These are phyloP conservation scores for Kurtzmaniella quercitrusa DNA, from an alignment of 1,139 yeast species.

Conservation along the genomic window DNA sequence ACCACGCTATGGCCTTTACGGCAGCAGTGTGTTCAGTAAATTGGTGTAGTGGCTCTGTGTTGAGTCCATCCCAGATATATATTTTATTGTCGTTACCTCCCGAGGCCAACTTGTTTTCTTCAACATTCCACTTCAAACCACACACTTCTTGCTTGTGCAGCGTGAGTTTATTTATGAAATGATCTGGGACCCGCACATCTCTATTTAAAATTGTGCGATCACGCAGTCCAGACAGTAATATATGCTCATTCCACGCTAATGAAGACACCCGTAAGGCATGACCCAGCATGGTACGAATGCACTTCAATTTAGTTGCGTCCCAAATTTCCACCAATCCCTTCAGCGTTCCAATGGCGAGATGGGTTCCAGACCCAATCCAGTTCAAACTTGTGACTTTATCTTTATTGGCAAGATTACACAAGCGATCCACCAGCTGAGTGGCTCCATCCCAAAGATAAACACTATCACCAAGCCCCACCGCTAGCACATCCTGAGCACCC, in stretches of 20 bases:
- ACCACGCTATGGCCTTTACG: conserved; percentile 95
- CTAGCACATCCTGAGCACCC: conserved; percentile 87
- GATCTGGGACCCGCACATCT: conserved; percentile 87
- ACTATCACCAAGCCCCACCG: conserved; percentile 85
- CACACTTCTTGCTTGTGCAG: conserved; percentile 93
- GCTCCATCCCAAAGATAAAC: conserved; percentile 92
- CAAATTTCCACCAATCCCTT: conserved; percentile 89
- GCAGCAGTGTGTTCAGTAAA: conserved; percentile 91
- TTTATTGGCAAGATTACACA: conserved; percentile 63
- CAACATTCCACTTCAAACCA: conserved; percentile 91
- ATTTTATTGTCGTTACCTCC: conserved; percentile 93
- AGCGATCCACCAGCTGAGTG: conserved; percentile 76
- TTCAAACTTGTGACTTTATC: conserved; percentile 78
- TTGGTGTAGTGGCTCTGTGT: conserved; percentile 63
- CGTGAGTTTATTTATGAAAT: conserved; percentile 66
- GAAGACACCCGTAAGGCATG: conserved; percentile 84
- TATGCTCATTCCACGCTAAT: conserved; percentile 91
- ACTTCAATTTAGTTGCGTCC: conserved; percentile 85
- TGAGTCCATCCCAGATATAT: conserved; percentile 82
- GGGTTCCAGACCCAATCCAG: conserved; percentile 95
- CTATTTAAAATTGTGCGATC: conserved; percentile 83
- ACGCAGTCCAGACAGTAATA: conserved; percentile 81
- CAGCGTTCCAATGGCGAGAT: conserved; percentile 87
- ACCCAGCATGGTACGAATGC: conserved; percentile 89
- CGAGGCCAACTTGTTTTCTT: conserved; percentile 81